Base-by-base conservation (phyloP, 805 yeast genomes). In the Wickerhamiella brachini region DNA sequence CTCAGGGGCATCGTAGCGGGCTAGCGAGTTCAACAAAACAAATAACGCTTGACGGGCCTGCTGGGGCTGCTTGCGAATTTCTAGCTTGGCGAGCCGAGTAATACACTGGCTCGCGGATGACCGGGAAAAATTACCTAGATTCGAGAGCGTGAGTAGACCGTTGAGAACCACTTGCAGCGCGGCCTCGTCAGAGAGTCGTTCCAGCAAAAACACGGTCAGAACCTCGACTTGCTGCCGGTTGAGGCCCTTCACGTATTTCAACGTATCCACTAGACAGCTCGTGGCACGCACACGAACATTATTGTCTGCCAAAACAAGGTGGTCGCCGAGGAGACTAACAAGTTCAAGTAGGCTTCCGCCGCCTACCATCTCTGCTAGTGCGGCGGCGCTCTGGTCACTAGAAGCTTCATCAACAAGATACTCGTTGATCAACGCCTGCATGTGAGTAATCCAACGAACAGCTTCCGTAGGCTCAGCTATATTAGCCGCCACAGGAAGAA, bases 101-200 rank as follows among this genome's bases (percentile, higher is more conserved):
- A 83, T 44, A 15, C 60, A 49, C 47, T 20, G 62, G 57, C 6
- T 71, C 56, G 48, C 71, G 67, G 10, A 62, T 62, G 7, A 60
- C 49, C 52, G 48, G 23, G 51, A 31, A 57, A 79, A 78, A 49
- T 70, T 74, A n/a, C 70, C 67, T 81, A 78, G 80, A 31, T 56
- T 53, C 5, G 77, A 68, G 12, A 87, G 62, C 1, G 79, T 70
- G 17, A 60, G 60, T 7, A 89, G 56, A 0, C 87, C 88, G 9
- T 59, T 62, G 2, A 83, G 63, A 1, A 81, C 73, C 53, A 77
- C 77, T 39, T 68, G 68, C 29, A 79, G 60, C 44, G 83, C 73
- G 3, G 71, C 65, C 15, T 73, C 70, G 59, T 88, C 96, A 12
- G 79, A 83, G 21, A 86, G 64, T 56, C 90, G 83, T 17, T 80